Conservation (phyloP, 2,329 filamentous ascomycete species). For the Thelonectria blattea region DNA sequence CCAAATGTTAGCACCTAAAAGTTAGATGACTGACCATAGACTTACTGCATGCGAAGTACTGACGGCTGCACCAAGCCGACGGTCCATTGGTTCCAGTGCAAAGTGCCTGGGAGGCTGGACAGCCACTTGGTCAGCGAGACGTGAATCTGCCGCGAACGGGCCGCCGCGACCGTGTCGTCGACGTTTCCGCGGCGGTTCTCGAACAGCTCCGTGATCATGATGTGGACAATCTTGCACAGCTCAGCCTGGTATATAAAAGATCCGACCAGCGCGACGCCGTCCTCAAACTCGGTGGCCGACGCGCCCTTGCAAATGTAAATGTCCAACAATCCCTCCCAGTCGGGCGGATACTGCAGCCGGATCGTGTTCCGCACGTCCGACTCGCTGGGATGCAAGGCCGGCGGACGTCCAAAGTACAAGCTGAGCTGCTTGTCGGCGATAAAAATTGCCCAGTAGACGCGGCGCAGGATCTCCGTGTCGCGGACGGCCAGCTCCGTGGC, state of each 20-base stretch:
- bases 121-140: conserved; percentile 55
- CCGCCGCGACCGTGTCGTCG: conserved; percentile 48
- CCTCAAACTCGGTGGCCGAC: conserved; percentile 54
- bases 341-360: conserved; percentile 55
- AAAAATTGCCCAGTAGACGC: conserved; percentile 59
- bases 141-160: conserved; percentile 53
- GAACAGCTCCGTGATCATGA: conserved; percentile 57
- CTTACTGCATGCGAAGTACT: conserved; percentile 54
- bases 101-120: conserved; percentile 50
- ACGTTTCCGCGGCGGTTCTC: conserved; percentile 53
- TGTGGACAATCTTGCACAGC: conserved; percentile 55
- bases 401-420: conserved; percentile 57
- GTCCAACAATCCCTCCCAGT: conserved; percentile 54
- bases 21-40: neutral
- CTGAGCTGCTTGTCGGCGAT: conserved; percentile 58
- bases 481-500: conserved; percentile 29
- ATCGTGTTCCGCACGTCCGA: conserved; percentile 57
- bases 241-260: conserved; percentile 55
- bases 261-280: conserved; percentile 51
- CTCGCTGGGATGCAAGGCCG: conserved; percentile 55
- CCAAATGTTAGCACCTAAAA: conserved; percentile 23
- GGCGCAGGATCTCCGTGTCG: conserved; percentile 55
- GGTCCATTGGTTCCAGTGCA: conserved; percentile 60
- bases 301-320: conserved; percentile 53
- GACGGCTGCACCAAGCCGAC: conserved; percentile 52